phyloP scores from a whole-genome alignment of 495 filamentous ascomycete genomes.

The Hypoxylon perforatum region DNA sequence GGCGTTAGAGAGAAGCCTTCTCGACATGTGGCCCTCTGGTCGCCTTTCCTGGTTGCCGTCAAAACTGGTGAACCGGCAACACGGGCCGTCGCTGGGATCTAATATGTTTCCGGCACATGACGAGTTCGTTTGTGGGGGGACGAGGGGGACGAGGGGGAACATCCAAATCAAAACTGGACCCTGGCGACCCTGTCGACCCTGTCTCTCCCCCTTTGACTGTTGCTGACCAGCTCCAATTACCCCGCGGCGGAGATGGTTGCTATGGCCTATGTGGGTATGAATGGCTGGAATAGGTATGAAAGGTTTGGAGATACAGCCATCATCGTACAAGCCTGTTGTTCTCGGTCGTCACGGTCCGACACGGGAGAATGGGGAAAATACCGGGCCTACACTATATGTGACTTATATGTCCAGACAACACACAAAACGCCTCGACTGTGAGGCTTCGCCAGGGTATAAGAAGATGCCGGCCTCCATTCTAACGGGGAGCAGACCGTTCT shows the following conservation, averaged over 20 bases:
- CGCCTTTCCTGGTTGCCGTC: neutral
- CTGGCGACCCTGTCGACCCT: slow-evolving; percentile 6
- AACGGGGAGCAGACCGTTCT: slow-evolving; percentile 28
- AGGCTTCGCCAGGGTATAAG: slow-evolving; percentile 41
- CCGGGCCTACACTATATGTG: slow-evolving; percentile 26
- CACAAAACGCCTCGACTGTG: slow-evolving; percentile 8
- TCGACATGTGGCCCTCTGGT: slow-evolving; percentile 24
- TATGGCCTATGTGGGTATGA: slow-evolving; percentile 41
- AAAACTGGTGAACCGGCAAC: slow-evolving; percentile 31
- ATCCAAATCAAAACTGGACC: slow-evolving; percentile 33
- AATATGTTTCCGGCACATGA: slow-evolving; percentile 45
- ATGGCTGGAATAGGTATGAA: slow-evolving; percentile 30
- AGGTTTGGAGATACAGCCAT: slow-evolving; percentile 41
- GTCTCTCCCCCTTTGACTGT: slow-evolving; percentile 9
- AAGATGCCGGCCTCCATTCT: slow-evolving; percentile 33
- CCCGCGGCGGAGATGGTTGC: slow-evolving; percentile 49
- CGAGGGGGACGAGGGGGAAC: slow-evolving; percentile 15
- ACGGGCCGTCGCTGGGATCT: slow-evolving; percentile 49
- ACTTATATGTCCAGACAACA: slow-evolving; percentile 14
- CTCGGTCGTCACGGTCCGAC: slow-evolving; percentile 62
- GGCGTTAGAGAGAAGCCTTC: slow-evolving; percentile 1
- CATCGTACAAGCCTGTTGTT: slow-evolving; percentile 48
- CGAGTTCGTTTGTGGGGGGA: slow-evolving; percentile 40
- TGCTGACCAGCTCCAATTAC: slow-evolving; percentile 45
- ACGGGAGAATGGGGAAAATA: slow-evolving; percentile 57